phyloP scores from a whole-genome alignment of 257 asterid species.

The Solanum bukasovii region DNA sequence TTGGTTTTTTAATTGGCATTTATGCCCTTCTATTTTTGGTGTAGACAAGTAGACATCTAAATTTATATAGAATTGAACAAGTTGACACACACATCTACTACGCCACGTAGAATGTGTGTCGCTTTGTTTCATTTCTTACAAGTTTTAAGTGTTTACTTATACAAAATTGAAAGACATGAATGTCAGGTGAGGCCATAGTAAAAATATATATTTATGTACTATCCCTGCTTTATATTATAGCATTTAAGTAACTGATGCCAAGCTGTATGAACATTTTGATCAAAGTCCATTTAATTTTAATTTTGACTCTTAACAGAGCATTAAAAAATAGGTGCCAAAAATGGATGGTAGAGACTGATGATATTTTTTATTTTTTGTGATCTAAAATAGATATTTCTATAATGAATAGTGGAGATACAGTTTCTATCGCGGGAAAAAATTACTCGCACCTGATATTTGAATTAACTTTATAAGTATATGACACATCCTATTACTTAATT shows the following conservation, averaged over 20 bases:
- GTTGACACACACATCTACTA: background rate
- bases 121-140: too few relatives aligned
- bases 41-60: background rate
- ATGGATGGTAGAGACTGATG: background rate
- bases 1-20: too few relatives aligned
- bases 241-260: background rate
- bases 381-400: background rate
- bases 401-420: background rate
- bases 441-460: background rate
- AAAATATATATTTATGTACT: too few relatives aligned
- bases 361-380: background rate
- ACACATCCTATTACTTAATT: background rate
- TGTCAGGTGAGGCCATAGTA: background rate
- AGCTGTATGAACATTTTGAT: background rate
- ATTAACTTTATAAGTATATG: background rate
- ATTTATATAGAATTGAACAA: too few relatives aligned
- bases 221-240: background rate
- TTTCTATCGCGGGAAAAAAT: background rate
- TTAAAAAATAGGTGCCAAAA: background rate
- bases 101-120: background rate
- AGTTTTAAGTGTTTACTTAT: background rate
- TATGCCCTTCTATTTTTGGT: background rate
- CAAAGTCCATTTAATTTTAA: background rate
- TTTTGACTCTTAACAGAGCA: background rate
- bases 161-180: too few relatives aligned